These are phyloP conservation scores for Coemansia sp. DNA, from an alignment of 192 early-diverging fungal species.

Conservation along the genomic window DNA sequence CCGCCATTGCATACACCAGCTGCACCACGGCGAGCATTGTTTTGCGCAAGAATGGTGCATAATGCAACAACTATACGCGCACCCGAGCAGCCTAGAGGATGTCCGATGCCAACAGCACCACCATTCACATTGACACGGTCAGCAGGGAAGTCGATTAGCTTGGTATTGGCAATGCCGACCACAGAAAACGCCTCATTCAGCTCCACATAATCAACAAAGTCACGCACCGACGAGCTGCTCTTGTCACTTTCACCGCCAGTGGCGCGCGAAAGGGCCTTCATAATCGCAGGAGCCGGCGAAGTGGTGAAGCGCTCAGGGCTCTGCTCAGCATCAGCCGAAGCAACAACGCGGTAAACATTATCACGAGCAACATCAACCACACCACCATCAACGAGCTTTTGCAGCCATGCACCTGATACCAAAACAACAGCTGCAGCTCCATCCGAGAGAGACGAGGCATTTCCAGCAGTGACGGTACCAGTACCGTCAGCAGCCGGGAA, in stretches of 20 bases:
- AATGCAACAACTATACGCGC: conserved; percentile 85
- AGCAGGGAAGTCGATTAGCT: conserved; percentile 66
- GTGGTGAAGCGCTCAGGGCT: conserved; percentile 72
- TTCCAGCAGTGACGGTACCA: conserved; percentile 91
- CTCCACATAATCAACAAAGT: conserved; percentile 74
- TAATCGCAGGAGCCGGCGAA: conserved; percentile 72
- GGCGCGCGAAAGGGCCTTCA: conserved; percentile 70
- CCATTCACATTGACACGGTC: conserved; percentile 93
- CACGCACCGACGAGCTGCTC: conserved; percentile 48
- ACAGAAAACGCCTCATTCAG: conserved; percentile 85
- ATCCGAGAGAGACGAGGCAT: conserved; percentile 78
- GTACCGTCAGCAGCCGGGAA: conserved; percentile 67
- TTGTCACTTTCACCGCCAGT: conserved; percentile 34
- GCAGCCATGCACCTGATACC: conserved; percentile 63
- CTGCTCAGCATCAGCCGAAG: conserved; percentile 75
- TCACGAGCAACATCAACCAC: conserved; percentile 25
- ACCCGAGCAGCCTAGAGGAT: conserved; percentile 96
- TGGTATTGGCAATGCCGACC: conserved; percentile 80
- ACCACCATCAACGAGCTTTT: conserved; percentile 37
- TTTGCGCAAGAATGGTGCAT: conserved; percentile 68
- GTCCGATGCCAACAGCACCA: conserved; percentile 95
- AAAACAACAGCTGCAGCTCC: conserved; percentile 74
- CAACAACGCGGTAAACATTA: conserved; percentile 55
- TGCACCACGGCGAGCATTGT: conserved; percentile 74
- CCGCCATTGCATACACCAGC: conserved; percentile 98